Evolutionary conservation across 2,329 filamentous ascomycete genomes (phyloP).

Genomic region (Diplodia corticola): DNA sequence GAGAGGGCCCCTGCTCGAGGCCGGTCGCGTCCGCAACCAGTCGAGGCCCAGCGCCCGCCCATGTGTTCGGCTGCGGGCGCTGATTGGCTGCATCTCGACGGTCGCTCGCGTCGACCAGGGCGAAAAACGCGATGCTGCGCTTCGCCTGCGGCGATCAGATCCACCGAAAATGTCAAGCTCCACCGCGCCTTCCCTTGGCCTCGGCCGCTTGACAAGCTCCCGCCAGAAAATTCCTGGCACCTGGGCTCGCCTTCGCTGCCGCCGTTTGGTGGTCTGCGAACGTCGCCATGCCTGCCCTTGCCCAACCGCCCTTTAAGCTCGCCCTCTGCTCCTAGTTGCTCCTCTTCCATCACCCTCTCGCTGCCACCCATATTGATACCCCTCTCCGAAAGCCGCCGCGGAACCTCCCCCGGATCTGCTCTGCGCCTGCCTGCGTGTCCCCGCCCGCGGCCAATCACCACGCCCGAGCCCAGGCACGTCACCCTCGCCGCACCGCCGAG

Average conservation of each 20-base stretch:
- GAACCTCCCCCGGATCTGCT: neutral
- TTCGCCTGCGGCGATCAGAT: slow-evolving; percentile 16
- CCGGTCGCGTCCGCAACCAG: slow-evolving; percentile 7
- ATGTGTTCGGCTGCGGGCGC: neutral
- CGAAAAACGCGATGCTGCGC: neutral
- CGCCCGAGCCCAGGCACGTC: neutral
- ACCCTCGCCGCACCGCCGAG: neutral
- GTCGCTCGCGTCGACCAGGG: neutral
- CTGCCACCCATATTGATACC: neutral
- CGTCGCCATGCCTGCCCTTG: neutral
- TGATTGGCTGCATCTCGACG: slow-evolving; percentile 8
- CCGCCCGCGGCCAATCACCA: neutral
- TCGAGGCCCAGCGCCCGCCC: neutral
- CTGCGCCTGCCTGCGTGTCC: neutral
- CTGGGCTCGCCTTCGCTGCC: slow-evolving; percentile 5
- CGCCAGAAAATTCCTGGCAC: slow-evolving; percentile 1
- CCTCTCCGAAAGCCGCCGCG: neutral
- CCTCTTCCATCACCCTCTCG: neutral
- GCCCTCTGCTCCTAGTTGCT: neutral
- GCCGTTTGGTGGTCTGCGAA: slow-evolving; percentile 4
- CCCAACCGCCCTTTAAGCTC: neutral
- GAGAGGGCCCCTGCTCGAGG: neutral
- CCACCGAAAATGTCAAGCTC: slow-evolving; percentile 20
- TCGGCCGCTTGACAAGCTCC: slow-evolving; percentile 16
- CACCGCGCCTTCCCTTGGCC: slow-evolving; percentile 19